Evolutionary conservation across 2,329 filamentous ascomycete genomes (phyloP), one percentile per base, ranked within the genome.

Genomic region (Cladosporium sp.): DNA sequence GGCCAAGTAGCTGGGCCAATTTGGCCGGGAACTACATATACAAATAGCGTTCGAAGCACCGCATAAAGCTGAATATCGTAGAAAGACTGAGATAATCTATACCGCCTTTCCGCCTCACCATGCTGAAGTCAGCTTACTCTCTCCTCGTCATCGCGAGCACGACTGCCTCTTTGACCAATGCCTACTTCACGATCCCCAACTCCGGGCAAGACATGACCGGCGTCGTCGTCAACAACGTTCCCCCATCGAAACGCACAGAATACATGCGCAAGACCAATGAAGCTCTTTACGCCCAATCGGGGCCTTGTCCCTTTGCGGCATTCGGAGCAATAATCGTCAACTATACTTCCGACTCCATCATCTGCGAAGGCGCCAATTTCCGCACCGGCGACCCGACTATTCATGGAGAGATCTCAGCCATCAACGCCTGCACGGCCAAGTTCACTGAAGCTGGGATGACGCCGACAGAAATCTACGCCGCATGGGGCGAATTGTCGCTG

Each of bases 261-360:
- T 83, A 80, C 79, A 83, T 84, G 77, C 74, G 78, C n/a, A 66
- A 70, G 28, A 78, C 80, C 19, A 81, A 78, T 58, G 63, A 72
- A 24, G 77, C 77, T 1, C 71, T 82, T 3, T 62, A 66, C 17
- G 68, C 74, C 13, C 65, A 75, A 24, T 64, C 63, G 13, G 73
- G 70, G 0, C 78, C 80, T 3, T 84, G 81, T 63, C 79, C 80
- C 0, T 82, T 79, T 60, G 75, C 73, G 6, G 77, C 81, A 5
- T 84, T 83, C 64, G 80, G 79, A 3, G 73, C 76, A 15, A 80
- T 77, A 20, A 76, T 84, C 57, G 81, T 83, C 10, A 84, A 83
- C 62, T 81, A 84, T 62, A 82, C 80, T 0, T 65, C 61, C 25
- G 61, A 61, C 20, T 69, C 77, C 25, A 65, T 80, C 1, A 69